Conservation (phyloP, 208 protist genomes). For the Leishmania amazonensis region DNA sequence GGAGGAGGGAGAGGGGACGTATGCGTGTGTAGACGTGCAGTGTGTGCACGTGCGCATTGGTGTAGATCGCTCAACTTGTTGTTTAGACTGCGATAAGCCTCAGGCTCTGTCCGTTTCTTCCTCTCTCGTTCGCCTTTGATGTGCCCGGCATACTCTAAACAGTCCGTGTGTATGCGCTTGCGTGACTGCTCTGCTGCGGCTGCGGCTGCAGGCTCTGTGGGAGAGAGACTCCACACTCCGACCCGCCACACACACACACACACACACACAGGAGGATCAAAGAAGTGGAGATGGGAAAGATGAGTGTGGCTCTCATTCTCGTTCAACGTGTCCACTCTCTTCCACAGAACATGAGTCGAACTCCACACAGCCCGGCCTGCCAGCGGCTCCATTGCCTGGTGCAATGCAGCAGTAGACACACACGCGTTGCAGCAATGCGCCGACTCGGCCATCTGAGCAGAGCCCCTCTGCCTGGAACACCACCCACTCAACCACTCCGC, state of each 20-base stretch:
- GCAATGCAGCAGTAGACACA: not conserved
- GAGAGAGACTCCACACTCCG: not conserved
- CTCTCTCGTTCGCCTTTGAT: not conserved
- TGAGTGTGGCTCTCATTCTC: not conserved
- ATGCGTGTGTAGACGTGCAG: not conserved
- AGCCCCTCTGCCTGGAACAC: not conserved
- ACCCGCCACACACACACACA: not conserved
- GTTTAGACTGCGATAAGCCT: not conserved
- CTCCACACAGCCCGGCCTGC: not conserved
- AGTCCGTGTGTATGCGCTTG: conserved; percentile 9
- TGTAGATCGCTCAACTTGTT: not conserved
- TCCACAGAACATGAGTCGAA: not conserved
- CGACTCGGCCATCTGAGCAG: not conserved
- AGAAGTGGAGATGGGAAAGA: not conserved
- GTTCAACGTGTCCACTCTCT: not conserved
- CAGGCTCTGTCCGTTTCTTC: not conserved
- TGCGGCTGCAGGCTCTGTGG: no score
- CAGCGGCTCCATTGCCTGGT: not conserved
- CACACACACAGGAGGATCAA: not conserved
- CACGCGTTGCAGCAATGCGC: not conserved
- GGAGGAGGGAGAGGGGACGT: not conserved
- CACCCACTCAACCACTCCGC: not conserved
- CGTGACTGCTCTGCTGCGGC: not conserved
- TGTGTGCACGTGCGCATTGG: not conserved
- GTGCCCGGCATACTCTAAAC: not conserved